Conservation (phyloP, 257 asterid genomes). For the Anisodus acutangulus region DNA sequence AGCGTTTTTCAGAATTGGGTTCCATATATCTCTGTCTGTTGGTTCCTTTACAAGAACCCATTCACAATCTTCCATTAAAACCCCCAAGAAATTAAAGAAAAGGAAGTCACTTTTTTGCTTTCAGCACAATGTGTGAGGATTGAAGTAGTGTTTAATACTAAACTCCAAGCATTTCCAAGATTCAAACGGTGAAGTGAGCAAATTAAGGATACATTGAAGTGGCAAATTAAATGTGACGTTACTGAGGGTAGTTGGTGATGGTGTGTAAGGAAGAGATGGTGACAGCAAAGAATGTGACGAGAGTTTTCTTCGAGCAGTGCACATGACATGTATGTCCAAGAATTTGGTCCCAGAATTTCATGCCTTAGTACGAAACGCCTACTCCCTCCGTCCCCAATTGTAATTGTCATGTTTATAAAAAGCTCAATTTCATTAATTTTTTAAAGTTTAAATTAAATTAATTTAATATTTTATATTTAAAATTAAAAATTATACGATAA, state of each 20-base stretch:
- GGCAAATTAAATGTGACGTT: too few species aligned
- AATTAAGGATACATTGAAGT: too few species aligned
- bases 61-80: constrained; percentile 35
- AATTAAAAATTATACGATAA: too few species aligned
- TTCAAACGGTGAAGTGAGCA: too few species aligned
- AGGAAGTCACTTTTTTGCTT: not conserved
- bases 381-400: too few species aligned
- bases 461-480: too few species aligned
- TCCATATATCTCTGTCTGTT: constrained; percentile 63
- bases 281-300: not conserved
- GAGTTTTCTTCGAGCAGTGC: not conserved
- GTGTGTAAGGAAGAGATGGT: too few species aligned
- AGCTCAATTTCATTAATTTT: not conserved
- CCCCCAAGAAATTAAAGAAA: constrained; percentile 2
- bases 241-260: too few species aligned
- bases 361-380: not conserved
- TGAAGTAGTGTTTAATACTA: not conserved
- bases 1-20: constrained; percentile 44
- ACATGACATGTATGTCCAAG: not conserved
- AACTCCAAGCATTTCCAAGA: too few species aligned
- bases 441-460: too few species aligned
- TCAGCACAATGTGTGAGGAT: not conserved
- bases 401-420: not conserved
- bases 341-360: not conserved
- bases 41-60: constrained; percentile 38